These are phyloP conservation scores for Dactylellina leptospora DNA, from an alignment of 2,329 filamentous ascomycete species.

Conservation along the genomic window DNA sequence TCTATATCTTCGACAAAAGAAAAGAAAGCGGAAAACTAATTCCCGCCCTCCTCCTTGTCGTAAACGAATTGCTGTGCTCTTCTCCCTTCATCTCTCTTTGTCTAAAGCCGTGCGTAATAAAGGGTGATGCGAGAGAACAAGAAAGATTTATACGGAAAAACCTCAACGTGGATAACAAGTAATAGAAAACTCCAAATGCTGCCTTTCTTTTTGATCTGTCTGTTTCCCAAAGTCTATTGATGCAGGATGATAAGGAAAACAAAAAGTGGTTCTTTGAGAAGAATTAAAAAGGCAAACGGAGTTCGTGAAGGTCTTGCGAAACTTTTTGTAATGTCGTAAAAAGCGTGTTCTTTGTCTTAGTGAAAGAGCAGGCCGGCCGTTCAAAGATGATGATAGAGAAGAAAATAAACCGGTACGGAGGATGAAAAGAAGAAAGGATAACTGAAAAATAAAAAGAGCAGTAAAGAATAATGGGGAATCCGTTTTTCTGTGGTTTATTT, in stretches of 20 bases:
- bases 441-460: conserved; percentile 56
- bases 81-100: conserved; percentile 20
- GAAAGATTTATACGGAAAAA: conserved; percentile 54
- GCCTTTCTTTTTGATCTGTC: conserved; percentile 15
- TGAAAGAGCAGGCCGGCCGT: conserved; percentile 47
- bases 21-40: neutral
- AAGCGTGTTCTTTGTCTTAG: conserved; percentile 7
- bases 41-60: conserved; percentile 11
- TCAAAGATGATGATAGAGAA: conserved; percentile 30
- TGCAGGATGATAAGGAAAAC: conserved; percentile 37
- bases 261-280: neutral
- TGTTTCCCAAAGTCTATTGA: conserved; percentile 52
- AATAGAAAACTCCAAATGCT: conserved; percentile 40
- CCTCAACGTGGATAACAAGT: conserved; percentile 9
- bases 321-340: conserved; percentile 52
- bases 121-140: neutral
- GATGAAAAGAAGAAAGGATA: conserved; percentile 21
- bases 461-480: conserved; percentile 57
- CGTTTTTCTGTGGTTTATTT: conserved; percentile 33
- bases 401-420: conserved; percentile 40
- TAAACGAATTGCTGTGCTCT: conserved; percentile 15
- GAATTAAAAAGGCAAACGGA: conserved; percentile 35
- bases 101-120: conserved; percentile 18
- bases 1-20: conserved; percentile 7
- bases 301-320: conserved; percentile 53